Evolutionary conservation across 2,329 filamentous ascomycete species (phyloP), one percentile per base, ranked within the genome.

Genomic region (Mariannaea elegans): DNA sequence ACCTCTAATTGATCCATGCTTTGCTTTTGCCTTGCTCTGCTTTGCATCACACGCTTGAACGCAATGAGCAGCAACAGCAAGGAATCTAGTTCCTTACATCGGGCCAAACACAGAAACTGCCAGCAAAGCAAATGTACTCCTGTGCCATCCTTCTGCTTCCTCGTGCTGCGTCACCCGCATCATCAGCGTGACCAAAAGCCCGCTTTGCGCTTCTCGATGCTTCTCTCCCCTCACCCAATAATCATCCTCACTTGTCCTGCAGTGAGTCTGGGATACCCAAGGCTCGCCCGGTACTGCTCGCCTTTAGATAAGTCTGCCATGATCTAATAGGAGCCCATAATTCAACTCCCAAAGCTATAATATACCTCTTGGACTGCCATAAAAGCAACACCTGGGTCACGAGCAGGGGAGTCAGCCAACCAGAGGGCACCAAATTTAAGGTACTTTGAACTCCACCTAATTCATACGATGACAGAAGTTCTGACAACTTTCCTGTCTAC

Each of bases 251-350:
- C 46, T 47, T 31, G 36, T 23, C 31, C 52, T n/a, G 44, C 21
- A 47, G 12, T 23, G 34, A 57, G 56, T 63, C 53, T 45, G 53
- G 41, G 53, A 62, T 66, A 68, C 53, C 56, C 57, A 70, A 57
- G 59, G 52, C 51, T 56, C 46, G 38, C 8, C 29, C 23, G 61
- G 47, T 53, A 57, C 44, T 45, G 39, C 54, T 59, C 57, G 44
- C 47, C 59, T 42, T 23, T 31, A 19, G 29, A 55, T 36, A 59
- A 57, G 52, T 61, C 45, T 38, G 31, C 54, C 44, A 53, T n/a
- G 36, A 38, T 49, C 59, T 51, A 66, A 69, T 59, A 44, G 34
- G 44, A 55, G 51, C 38, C 38, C 12, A 18, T 9, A 8, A 41
- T 47, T 36, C 23, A 31, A 42, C 14, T 44, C 36, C 47, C 29